Percentiles rank a stretch among this genome's conserved stretches.
Conservation (phyloP, 148 eudicot genomes). For the Spergularia marina region DNA sequence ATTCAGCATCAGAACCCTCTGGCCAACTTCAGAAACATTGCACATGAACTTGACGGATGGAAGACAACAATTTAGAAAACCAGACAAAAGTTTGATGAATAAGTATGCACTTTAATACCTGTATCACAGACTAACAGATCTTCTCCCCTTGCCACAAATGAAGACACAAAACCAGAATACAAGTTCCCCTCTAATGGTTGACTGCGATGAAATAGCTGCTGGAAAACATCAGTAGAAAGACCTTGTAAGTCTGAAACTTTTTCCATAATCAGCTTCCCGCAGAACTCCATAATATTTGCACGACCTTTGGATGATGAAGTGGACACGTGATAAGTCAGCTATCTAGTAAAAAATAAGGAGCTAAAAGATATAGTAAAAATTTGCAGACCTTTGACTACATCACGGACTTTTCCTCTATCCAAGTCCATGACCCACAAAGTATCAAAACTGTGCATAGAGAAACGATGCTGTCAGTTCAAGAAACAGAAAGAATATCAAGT, state of each 20-base stretch:
- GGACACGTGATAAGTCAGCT: conserved; percentile 15
- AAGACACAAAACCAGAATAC: conserved; percentile 60
- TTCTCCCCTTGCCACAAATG: conserved; percentile 51
- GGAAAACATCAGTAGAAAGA: conserved; percentile 46
- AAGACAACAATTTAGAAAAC: neutral
- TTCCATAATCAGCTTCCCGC: conserved; percentile 57
- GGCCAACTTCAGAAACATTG: conserved; percentile 57
- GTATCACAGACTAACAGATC: conserved; percentile 60
- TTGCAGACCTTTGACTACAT: conserved; percentile 56
- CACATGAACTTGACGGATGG: conserved; percentile 10
- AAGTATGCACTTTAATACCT: conserved; percentile 41
- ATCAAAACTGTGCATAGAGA: conserved; percentile 51
- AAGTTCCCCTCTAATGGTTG: conserved; percentile 42
- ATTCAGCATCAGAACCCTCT: conserved; percentile 56
- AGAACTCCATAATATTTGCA: conserved; percentile 56
- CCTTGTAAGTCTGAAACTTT: conserved; percentile 45
- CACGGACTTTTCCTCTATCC: conserved; percentile 51
- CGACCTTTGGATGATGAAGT: conserved; percentile 39
- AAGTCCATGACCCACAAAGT: conserved; percentile 80
- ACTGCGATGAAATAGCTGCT: conserved; percentile 36
- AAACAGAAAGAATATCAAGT: neutral
- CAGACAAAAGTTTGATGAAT: conserved; percentile 7
- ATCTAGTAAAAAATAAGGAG: neutral
- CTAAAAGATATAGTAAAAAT: neutral
- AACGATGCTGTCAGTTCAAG: neutral